A percentile compares a stretch with the other conserved stretches of the same genome.
Conservation (phyloP, 1,284 basidiomycete genomes). For the Afroboletus lepidellus region DNA sequence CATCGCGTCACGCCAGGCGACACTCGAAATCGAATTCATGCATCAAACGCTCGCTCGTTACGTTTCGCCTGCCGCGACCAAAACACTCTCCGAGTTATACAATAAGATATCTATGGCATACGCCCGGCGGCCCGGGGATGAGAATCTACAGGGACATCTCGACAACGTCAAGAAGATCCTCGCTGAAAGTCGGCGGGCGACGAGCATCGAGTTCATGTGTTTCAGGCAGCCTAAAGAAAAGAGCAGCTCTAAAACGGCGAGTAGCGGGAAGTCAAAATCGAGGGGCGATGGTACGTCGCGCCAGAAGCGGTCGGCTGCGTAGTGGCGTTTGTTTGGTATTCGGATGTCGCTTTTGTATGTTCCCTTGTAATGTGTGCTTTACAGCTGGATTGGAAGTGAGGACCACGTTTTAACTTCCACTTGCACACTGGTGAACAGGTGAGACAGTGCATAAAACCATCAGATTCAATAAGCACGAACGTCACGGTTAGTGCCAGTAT, state of each 20-base stretch:
- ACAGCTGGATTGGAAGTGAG: neutral
- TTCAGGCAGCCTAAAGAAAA: constrained; percentile 66
- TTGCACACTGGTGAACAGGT: too few species aligned
- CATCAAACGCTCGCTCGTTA: constrained; percentile 93
- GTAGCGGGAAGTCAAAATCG: constrained; percentile 16
- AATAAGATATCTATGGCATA: constrained; percentile 93
- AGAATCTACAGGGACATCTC: constrained; percentile 83
- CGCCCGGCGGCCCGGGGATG: constrained; percentile 73
- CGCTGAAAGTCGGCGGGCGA: constrained; percentile 83
- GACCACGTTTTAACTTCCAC: neutral
- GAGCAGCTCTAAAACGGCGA: constrained; percentile 13
- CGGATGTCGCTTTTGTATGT: neutral
- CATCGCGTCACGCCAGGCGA: constrained; percentile 61
- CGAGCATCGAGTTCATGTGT: constrained; percentile 94
- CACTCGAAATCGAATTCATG: constrained; percentile 98
- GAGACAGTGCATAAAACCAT: too few species aligned
- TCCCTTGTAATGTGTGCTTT: neutral
- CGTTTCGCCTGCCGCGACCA: constrained; percentile 78
- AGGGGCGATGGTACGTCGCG: constrained; percentile 23
- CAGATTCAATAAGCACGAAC: too few species aligned
- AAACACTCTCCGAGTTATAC: constrained; percentile 87
- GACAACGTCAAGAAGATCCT: constrained; percentile 91
- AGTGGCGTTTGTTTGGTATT: neutral
- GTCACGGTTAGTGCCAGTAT: too few species aligned
- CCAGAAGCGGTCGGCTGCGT: constrained; percentile 19